Conservation (phyloP, 257 asterid species). For the Fraxinus pennsylvanica region DNA sequence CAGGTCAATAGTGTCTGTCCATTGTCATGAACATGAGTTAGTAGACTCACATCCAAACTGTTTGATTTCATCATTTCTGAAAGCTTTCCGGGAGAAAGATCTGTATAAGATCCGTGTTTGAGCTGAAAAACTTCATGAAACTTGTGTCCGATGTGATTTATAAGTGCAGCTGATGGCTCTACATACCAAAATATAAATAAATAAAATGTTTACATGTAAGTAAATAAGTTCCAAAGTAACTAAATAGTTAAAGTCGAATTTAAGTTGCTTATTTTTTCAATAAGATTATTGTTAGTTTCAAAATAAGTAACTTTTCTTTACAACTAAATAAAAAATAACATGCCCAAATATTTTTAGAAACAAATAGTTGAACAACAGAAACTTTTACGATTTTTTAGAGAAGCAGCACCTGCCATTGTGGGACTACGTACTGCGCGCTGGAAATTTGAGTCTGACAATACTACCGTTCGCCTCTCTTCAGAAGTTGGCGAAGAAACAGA, state of each 20-base stretch:
- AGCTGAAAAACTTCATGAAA: conserved; percentile 85
- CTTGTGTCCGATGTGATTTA: conserved; percentile 60
- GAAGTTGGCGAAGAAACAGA: conserved; percentile 47
- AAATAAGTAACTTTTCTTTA: no score
- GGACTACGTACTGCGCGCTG: conserved; percentile 57
- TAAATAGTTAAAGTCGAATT: background rate
- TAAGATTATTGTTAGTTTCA: background rate
- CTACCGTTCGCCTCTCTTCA: conserved; percentile 42
- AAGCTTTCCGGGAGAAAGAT: conserved; percentile 72
- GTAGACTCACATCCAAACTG: conserved; percentile 75
- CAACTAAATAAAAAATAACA: no score
- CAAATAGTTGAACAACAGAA: no score
- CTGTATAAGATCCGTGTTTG: conserved; percentile 72
- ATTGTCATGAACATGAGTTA: conserved; percentile 12
- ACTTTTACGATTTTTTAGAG: background rate
- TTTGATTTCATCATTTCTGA: conserved; percentile 90
- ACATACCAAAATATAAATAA: conserved; percentile 12
- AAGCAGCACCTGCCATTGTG: conserved; percentile 47
- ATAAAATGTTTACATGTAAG: background rate
- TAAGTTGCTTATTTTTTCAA: background rate
- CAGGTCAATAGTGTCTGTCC: background rate
- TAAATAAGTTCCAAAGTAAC: no score
- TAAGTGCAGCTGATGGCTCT: conserved; percentile 51
- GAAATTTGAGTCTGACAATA: conserved; percentile 35
- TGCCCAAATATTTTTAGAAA: no score